Conservation (phyloP, 2,329 filamentous ascomycete species). For the Paecilomyces sp. region DNA sequence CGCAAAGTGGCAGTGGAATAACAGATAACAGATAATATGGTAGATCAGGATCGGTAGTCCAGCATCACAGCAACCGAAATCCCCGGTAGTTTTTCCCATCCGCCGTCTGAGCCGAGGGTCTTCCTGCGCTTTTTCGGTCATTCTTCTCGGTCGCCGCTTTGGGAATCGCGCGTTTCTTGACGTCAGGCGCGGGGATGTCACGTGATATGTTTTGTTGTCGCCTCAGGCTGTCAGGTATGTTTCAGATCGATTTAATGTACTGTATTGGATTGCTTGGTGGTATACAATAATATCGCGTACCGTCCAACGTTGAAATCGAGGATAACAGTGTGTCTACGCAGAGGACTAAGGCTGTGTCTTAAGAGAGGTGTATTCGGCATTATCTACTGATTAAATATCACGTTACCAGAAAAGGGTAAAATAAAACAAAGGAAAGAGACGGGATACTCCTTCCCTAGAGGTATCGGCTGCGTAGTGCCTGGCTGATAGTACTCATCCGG, state of each 20-base stretch:
- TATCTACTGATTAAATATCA: neutral
- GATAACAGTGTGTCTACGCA: no score
- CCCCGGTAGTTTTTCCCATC: neutral
- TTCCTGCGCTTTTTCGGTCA: neutral
- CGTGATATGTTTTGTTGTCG: neutral
- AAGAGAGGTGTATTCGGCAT: neutral
- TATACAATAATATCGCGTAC: no score
- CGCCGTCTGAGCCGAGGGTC: neutral
- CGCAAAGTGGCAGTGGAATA: neutral
- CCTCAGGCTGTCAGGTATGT: neutral
- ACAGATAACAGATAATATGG: neutral
- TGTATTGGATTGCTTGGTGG: no score
- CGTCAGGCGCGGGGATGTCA: neutral
- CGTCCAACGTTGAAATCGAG: neutral
- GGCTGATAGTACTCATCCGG: constrained; percentile 46
- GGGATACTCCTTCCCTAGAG: constrained; percentile 17
- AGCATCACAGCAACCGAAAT: neutral
- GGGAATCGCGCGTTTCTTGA: neutral
- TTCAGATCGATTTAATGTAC: no score
- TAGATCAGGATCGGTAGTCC: neutral
- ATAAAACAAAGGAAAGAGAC: neutral
- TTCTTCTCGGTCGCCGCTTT: neutral
- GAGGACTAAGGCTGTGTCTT: neutral
- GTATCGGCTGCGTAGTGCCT: constrained; percentile 48
- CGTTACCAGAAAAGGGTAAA: neutral